These are phyloP conservation scores for Yamadazyma spencermartinsiae DNA, from an alignment of 1,139 yeast genomes.

Conservation along the genomic window DNA sequence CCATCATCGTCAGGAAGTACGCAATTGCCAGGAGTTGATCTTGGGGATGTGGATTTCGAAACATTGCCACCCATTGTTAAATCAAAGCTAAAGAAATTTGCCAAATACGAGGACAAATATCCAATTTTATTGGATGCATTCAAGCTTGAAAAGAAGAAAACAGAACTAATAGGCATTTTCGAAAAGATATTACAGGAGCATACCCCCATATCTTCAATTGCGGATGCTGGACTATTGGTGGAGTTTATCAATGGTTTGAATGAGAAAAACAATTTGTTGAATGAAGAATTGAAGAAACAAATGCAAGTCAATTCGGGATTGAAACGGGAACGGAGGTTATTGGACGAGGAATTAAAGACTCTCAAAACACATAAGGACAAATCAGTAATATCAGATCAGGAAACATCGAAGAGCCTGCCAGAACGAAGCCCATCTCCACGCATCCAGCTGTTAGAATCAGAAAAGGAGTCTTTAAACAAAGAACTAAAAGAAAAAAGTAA, in stretches of 20 bases:
- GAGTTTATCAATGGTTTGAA: slow-evolving; percentile 69
- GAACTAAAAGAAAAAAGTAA: slow-evolving; percentile 1
- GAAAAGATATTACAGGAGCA: slow-evolving; percentile 73
- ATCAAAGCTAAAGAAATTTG: slow-evolving; percentile 71
- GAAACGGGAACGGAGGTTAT: slow-evolving; percentile 15
- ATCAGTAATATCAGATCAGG: too few species aligned
- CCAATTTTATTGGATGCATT: slow-evolving; percentile 83
- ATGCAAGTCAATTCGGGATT: slow-evolving; percentile 17
- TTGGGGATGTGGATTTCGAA: slow-evolving; percentile 27
- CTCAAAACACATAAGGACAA: slow-evolving; percentile 11
- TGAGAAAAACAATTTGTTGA: slow-evolving; percentile 59
- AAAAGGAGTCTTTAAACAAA: slow-evolving; percentile 2
- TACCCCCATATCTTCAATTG: slow-evolving; percentile 76
- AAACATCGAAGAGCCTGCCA: too few species aligned
- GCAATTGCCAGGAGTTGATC: slow-evolving; percentile 4
- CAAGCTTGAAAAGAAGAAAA: slow-evolving; percentile 72
- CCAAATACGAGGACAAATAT: slow-evolving; percentile 86
- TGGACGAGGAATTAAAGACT: slow-evolving; percentile 18
- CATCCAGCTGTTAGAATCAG: not conserved
- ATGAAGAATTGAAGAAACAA: slow-evolving; percentile 46
- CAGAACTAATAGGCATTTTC: slow-evolving; percentile 60
- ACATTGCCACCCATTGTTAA: slow-evolving; percentile 56
- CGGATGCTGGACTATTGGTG: slow-evolving; percentile 68
- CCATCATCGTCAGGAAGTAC: slow-evolving; percentile 7
- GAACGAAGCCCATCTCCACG: too few species aligned